Evolutionary conservation across 2,329 filamentous ascomycete genomes (phyloP).

Genomic region (Fusarium incarnatum): DNA sequence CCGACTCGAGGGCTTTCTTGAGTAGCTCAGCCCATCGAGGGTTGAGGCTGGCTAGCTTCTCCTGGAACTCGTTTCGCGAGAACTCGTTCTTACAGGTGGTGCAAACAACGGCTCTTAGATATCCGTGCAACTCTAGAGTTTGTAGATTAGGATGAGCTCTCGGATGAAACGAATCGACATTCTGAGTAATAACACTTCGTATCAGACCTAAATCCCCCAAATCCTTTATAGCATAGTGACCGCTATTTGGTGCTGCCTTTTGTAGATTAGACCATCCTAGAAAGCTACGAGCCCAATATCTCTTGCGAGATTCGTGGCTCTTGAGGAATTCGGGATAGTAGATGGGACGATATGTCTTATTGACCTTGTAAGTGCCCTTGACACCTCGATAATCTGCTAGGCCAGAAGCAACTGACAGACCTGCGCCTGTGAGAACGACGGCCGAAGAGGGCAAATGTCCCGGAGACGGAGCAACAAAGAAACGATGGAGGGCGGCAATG

Average conservation of each 20-base stretch:
- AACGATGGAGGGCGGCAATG: conserved; percentile 79
- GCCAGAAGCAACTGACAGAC: conserved; percentile 92
- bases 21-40: conserved; percentile 87
- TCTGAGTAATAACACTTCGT: conserved; percentile 87
- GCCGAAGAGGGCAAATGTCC: conserved; percentile 60
- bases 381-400: conserved; percentile 91
- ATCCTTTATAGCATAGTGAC: conserved; percentile 80
- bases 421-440: conserved; percentile 78
- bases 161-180: conserved; percentile 94
- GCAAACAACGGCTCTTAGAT: conserved; percentile 84
- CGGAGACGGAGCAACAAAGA: conserved; percentile 74
- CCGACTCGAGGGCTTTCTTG: conserved; percentile 74
- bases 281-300: conserved; percentile 97
- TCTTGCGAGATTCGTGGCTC: conserved; percentile 85
- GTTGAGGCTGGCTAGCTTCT: conserved; percentile 80
- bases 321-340: conserved; percentile 91
- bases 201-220: conserved; percentile 79
- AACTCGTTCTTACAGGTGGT: conserved; percentile 80
- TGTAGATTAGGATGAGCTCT: conserved; percentile 78
- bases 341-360: conserved; percentile 89
- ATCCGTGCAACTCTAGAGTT: conserved; percentile 91
- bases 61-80: conserved; percentile 79
- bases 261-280: conserved; percentile 88
- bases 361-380: conserved; percentile 92
- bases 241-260: conserved; percentile 81